Evolutionary conservation across 1,284 basidiomycete species (phyloP), one percentile per base, ranked within the genome.

Genomic region (Sporisorium sorghi): DNA sequence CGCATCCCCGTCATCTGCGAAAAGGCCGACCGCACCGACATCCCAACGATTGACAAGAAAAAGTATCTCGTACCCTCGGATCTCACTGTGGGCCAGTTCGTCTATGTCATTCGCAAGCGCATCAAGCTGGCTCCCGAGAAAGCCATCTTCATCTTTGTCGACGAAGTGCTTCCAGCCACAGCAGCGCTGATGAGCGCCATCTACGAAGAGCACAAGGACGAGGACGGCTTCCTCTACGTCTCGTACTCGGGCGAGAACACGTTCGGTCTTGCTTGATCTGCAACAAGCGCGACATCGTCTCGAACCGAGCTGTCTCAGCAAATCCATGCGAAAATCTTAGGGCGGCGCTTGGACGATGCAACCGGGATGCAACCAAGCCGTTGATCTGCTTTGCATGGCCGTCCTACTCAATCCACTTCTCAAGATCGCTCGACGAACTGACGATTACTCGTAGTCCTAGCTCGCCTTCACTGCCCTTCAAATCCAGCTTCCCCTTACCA

Each of bases 11-110:
- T 99, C 74, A 99, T 99, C 86, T 99, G 97, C 87, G 97, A 99
- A 89, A 98, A 98, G 88, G 96, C 94, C 56, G 96, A 99, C 88
- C 90, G 93, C 85, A 97, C 95, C 61, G 97, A 99, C 86, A 98
- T 99, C 84, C 94, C 95, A 0, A 96, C 94, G 21, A 98, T 99
- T 84, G 97, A 99, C 89, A 99, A 99, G 93, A 99, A 99, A 92
- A 99, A 99, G 88, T 99, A 99, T 82, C 89, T 99, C 48, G 97
- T 99, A 4, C 97, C 97, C 56, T 96, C 94, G 92, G 96, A 99
- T 87, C 88, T 99, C 57, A 99, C 97, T 26, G 97, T 99, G 7
- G 82, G 82, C 12, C 82, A 99, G 86, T 99, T 99, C 85, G 97
- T 99, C 67, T 99, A 99, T 85, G 97, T 99, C 47, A 99, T 99